Percentiles rank a stretch among this genome's conserved stretches.
These are phyloP conservation scores for Dillenia turbinata DNA, from an alignment of 164 flowering plant species.

Conservation along the genomic window DNA sequence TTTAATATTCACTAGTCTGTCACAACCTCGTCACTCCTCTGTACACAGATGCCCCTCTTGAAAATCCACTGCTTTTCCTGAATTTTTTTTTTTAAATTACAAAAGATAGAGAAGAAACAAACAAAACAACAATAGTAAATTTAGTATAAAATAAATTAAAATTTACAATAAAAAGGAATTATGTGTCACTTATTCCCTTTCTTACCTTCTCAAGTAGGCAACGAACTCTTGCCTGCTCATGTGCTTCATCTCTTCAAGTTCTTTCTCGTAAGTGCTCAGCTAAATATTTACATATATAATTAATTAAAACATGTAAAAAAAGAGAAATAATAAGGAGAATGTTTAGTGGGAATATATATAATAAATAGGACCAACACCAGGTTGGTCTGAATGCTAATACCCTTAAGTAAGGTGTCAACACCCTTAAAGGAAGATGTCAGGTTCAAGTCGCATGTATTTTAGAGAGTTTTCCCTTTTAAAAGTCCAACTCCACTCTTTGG, in stretches of 20 bases:
- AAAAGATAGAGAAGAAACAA: conserved; percentile 5
- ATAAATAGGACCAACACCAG: no score
- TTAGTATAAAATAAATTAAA: neutral
- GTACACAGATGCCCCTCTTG: conserved; percentile 91
- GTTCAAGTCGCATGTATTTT: no score
- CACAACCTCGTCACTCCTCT: conserved; percentile 87
- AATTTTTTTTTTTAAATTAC: no score
- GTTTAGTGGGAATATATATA: neutral
- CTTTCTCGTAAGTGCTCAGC: conserved; percentile 70
- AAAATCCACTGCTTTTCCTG: conserved; percentile 97
- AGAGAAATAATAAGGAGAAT: neutral
- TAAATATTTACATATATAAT: conserved; percentile 10
- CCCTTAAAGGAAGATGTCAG: no score
- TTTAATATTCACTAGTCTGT: conserved; percentile 17
- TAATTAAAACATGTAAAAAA: neutral
- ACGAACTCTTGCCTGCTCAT: conserved; percentile 91
- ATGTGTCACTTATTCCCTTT: neutral
- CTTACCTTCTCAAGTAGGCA: conserved; percentile 83
- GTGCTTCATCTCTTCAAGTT: conserved; percentile 83
- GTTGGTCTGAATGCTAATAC: no score
- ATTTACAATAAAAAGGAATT: neutral
- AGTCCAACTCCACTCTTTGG: no score
- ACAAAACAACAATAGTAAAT: neutral
- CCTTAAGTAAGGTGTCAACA: no score
- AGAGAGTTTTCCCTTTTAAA: no score